A percentile compares a stretch with the other conserved stretches of the same genome.
Evolutionary conservation across 371 early-diverging fungal genomes (phyloP).

Genomic region (Apophysomyces trapeziformis): DNA sequence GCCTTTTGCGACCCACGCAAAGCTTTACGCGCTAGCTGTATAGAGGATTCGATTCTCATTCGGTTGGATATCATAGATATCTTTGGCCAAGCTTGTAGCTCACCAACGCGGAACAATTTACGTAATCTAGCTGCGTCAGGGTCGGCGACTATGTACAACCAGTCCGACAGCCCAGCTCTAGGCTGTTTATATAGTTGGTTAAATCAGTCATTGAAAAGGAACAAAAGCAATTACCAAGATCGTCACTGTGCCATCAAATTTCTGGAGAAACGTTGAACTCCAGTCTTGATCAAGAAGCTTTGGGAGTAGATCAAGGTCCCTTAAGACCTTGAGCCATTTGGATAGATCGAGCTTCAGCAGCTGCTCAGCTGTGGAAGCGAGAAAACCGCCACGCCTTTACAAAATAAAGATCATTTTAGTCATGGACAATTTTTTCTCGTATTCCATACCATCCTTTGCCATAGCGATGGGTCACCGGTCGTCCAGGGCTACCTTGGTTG

Average conservation of each 20-base stretch:
- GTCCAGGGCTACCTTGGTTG: conserved; percentile 75
- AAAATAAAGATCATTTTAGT: neutral
- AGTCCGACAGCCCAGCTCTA: conserved; percentile 65
- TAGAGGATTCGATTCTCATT: conserved; percentile 74
- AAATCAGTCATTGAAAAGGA: neutral
- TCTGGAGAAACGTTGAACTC: conserved; percentile 84
- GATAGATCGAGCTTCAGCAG: conserved; percentile 82
- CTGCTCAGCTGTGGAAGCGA: conserved; percentile 80
- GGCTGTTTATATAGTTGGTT: conserved; percentile 45
- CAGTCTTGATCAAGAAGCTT: conserved; percentile 78
- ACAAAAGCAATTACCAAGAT: conserved; percentile 62
- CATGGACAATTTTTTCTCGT: neutral
- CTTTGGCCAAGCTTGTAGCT: conserved; percentile 78
- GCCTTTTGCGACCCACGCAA: neutral
- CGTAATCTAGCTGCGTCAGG: conserved; percentile 67
- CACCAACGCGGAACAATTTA: conserved; percentile 65
- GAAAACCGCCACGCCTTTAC: conserved; percentile 85
- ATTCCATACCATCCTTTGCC: conserved; percentile 59
- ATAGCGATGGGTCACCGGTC: conserved; percentile 63
- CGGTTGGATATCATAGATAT: conserved; percentile 82
- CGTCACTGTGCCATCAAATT: conserved; percentile 88
- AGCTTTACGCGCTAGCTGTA: conserved; percentile 46
- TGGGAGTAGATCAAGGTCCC: conserved; percentile 82
- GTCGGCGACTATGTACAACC: conserved; percentile 70
- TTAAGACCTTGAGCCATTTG: conserved; percentile 83